These are phyloP conservation scores for Serendipita sp. DNA, from an alignment of 768 basidiomycete genomes.

Conservation along the genomic window DNA sequence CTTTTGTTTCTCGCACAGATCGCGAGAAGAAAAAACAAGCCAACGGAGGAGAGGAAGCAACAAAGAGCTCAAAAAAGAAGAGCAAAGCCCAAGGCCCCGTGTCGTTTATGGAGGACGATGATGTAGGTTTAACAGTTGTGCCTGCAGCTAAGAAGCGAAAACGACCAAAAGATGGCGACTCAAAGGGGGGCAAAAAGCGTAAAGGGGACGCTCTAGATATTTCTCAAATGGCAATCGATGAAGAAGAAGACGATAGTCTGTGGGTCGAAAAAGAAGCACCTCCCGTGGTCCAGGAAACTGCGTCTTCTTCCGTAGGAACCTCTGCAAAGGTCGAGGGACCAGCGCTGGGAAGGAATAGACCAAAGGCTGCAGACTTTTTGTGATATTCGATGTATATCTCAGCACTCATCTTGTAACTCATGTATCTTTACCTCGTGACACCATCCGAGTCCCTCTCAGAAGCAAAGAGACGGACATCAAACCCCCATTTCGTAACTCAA, in stretches of 20 bases:
- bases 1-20: constrained; percentile 54
- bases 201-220: constrained; percentile 14
- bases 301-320: background rate
- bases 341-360: background rate
- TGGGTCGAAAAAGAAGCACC: constrained; percentile 42
- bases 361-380: background rate
- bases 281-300: background rate
- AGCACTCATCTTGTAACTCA: background rate
- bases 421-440: no score
- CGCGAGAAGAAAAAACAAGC: constrained; percentile 25
- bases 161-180: constrained; percentile 29
- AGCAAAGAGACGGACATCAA: no score
- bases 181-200: constrained; percentile 23
- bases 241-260: constrained; percentile 38
- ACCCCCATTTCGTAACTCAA: no score
- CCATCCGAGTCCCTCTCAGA: no score
- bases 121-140: constrained; percentile 17
- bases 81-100: constrained; percentile 47
- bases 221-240: constrained; percentile 12
- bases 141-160: constrained; percentile 14
- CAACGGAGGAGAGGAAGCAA: constrained; percentile 31
- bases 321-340: background rate
- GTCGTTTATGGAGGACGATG: constrained; percentile 51
- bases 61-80: constrained; percentile 31
- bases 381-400: background rate